phyloP scores from a whole-genome alignment of 345 rosid genomes.

The Euphorbia pulcherrima region DNA sequence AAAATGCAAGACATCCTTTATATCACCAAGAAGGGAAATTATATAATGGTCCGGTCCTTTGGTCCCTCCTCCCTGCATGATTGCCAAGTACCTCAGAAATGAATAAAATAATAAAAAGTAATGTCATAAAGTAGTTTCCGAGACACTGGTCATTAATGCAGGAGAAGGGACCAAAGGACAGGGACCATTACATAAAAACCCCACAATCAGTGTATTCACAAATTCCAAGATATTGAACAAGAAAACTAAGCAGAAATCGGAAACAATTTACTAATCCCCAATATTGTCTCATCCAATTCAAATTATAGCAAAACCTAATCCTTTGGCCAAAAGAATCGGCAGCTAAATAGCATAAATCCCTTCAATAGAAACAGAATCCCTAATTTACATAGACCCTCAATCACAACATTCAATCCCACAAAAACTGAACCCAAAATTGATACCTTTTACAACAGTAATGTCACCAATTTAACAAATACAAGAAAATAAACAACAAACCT shows the following conservation, averaged over 20 bases:
- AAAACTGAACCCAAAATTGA: background rate
- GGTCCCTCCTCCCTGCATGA: too few relatives aligned
- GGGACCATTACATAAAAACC: too few relatives aligned
- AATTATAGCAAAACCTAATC: background rate
- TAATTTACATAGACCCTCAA: background rate
- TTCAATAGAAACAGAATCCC: background rate
- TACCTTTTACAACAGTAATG: too few relatives aligned
- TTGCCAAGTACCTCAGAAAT: too few relatives aligned
- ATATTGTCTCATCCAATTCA: background rate
- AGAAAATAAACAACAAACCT: conserved; percentile 48
- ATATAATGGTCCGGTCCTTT: too few relatives aligned
- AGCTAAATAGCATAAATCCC: background rate
- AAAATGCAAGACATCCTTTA: background rate
- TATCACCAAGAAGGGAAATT: too few relatives aligned
- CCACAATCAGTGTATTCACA: background rate
- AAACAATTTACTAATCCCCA: background rate
- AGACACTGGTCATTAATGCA: too few relatives aligned
- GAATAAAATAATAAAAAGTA: too few relatives aligned
- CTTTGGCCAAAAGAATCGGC: background rate
- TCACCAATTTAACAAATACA: background rate
- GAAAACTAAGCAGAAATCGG: background rate
- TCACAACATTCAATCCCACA: background rate
- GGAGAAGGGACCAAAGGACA: too few relatives aligned
- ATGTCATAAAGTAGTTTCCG: too few relatives aligned
- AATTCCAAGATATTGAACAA: background rate